Evolutionary conservation across 108 stramenopile genomes (phyloP).

Genomic region (Pseudonitzschia multiseries): DNA sequence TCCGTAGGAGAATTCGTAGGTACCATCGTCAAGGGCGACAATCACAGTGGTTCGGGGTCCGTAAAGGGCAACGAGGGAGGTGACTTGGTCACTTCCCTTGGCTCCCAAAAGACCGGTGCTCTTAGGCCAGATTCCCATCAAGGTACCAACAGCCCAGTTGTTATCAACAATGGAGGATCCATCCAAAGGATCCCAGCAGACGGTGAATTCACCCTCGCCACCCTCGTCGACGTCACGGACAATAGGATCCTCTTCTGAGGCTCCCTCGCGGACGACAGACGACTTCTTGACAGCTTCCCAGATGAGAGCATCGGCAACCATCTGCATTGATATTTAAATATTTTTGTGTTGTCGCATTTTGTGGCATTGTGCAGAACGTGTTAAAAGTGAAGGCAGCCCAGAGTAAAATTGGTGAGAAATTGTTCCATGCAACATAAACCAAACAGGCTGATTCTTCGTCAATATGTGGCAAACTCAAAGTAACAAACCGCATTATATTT

Average conservation of each 20-base stretch:
- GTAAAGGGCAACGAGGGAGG: constrained; percentile 85
- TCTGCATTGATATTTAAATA: constrained; percentile 13
- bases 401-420: background rate
- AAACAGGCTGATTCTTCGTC: no score
- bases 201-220: constrained; percentile 70
- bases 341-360: no score
- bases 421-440: background rate
- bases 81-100: constrained; percentile 89
- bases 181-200: constrained; percentile 94
- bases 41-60: constrained; percentile 92
- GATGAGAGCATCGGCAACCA: constrained; percentile 67
- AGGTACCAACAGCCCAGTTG: constrained; percentile 92
- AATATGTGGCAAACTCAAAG: background rate
- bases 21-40: constrained; percentile 80
- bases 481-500: background rate
- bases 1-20: constrained; percentile 73
- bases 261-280: constrained; percentile 58
- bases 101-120: constrained; percentile 76
- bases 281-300: constrained; percentile 72
- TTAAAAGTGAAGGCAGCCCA: background rate
- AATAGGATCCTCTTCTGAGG: constrained; percentile 71
- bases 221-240: constrained; percentile 57
- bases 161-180: constrained; percentile 94
- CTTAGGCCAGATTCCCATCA: constrained; percentile 94
- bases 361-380: no score